phyloP scores from a whole-genome alignment of 495 filamentous ascomycete species.

The Penicillium verhagenii region DNA sequence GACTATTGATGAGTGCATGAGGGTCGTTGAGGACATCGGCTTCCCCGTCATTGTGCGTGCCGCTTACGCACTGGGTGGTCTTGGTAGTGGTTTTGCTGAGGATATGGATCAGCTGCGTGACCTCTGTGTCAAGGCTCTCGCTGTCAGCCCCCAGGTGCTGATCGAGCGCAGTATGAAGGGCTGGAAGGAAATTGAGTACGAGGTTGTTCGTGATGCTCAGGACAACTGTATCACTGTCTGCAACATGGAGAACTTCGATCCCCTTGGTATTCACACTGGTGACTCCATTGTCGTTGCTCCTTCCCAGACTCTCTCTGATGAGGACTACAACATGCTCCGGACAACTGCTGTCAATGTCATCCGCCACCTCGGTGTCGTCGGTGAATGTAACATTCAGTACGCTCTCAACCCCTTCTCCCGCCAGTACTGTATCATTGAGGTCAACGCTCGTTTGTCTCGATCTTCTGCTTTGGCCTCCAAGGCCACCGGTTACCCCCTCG shows the following conservation, averaged over 20 bases:
- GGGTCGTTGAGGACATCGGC: constrained; percentile 81
- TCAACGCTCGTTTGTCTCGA: constrained; percentile 95
- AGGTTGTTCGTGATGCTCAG: constrained; percentile 91
- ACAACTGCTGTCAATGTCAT: constrained; percentile 99
- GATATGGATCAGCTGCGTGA: constrained; percentile 83
- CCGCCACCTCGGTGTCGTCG: constrained; percentile 92
- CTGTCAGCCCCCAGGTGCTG: constrained; percentile 91
- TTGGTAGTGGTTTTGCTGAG: constrained; percentile 94
- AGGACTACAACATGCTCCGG: constrained; percentile 99
- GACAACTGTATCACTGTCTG: constrained; percentile 99
- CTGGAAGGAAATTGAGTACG: constrained; percentile 99
- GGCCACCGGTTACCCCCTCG: constrained; percentile 94
- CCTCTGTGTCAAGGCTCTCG: constrained; percentile 92
- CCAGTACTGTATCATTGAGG: constrained; percentile 99
- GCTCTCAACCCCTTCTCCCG: constrained; percentile 93
- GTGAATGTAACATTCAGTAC: constrained; percentile 99
- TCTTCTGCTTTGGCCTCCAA: constrained; percentile 97
- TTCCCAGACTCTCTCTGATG: constrained; percentile 93
- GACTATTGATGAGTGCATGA: constrained; percentile 79
- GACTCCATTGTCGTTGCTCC: constrained; percentile 98
- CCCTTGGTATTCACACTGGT: constrained; percentile 95
- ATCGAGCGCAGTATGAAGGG: constrained; percentile 99
- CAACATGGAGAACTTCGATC: constrained; percentile 99
- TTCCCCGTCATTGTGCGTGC: constrained; percentile 97
- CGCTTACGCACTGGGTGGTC: constrained; percentile 91